Base-by-base conservation (phyloP, 805 yeast species). In the Candida pseudoglaebosa region DNA sequence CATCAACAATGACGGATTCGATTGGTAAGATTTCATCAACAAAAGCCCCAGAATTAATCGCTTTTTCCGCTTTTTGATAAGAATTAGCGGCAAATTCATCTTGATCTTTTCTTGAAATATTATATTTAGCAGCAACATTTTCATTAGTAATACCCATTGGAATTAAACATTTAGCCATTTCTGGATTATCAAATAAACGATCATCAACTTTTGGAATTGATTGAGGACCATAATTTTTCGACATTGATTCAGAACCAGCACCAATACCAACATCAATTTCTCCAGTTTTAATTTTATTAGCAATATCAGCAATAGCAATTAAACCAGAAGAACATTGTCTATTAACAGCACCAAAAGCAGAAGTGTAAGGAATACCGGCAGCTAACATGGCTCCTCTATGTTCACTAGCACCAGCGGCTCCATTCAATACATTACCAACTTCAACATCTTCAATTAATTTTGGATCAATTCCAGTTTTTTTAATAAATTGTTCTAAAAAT, bases 71-170 rank as follows among this genome's bases (percentile, higher is more conserved):
- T 72, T 86, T 89, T 47, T 76, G 76, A 67, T 84, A 88, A 4
- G 97, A 89, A 20, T 65, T 58, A 16, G 96, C 95, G 24, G 97
- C 95, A 65, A 89, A 93, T 43, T 68, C 82, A 61, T 91, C 99
- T 65, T 90, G 98, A 45, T 71, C 78, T 22, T 58, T 53, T 61
- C 98, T 79, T 19, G 80, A 54, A 43, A 91, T 71, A 45, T 65
- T 61, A 63, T 71, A 90, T 59, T 75, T 74, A 31, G 64, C 61
- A 20, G 95, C 90, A 40, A 91, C 85, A 61, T 91, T 91, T 69
- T 91, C 98, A 57, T 88, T 85, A 38, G 98, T 91, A 54, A 82
- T 81, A 33, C 98, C 98, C 98, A 91, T 91, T 48, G 98, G 98
- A 46, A 91, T 78, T 62, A 84, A 67, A 66, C 97, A 91, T 61